Evolutionary conservation across 352 stramenopile species (phyloP).

Genomic region (Phytophthora agathidicida): DNA sequence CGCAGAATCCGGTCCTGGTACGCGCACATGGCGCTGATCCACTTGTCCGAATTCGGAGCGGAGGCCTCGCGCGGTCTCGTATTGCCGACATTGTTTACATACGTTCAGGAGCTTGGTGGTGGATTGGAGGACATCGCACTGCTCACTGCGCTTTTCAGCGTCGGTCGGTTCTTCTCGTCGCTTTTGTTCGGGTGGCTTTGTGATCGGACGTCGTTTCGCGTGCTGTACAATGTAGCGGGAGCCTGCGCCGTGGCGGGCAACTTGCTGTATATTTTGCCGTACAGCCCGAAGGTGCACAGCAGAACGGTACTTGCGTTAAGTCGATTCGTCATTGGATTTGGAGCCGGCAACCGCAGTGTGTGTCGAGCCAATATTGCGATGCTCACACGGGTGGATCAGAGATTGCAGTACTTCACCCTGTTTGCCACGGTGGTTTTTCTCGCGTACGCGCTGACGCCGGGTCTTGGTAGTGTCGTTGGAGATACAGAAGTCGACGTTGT

Average conservation of each 20-base stretch:
- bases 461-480: conserved; percentile 56
- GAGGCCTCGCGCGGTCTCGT: conserved; percentile 68
- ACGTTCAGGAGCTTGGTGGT: conserved; percentile 59
- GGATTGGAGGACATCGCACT: conserved; percentile 61
- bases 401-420: conserved; percentile 67
- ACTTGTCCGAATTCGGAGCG: conserved; percentile 61
- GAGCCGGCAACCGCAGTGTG: conserved; percentile 72
- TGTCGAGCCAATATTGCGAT: conserved; percentile 74
- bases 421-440: conserved; percentile 77
- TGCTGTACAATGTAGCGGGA: conserved; percentile 56
- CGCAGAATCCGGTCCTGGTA: conserved; percentile 54
- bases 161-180: conserved; percentile 67
- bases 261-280: conserved; percentile 60
- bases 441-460: conserved; percentile 72
- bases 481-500: conserved; percentile 43
- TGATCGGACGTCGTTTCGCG: conserved; percentile 63
- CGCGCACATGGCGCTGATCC: conserved; percentile 60
- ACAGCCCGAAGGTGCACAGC: conserved; percentile 43
- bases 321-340: conserved; percentile 73
- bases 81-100: conserved; percentile 72
- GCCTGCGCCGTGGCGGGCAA: conserved; percentile 59
- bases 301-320: conserved; percentile 51
- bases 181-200: conserved; percentile 66
- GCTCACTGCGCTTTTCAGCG: conserved; percentile 68
- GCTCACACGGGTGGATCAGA: conserved; percentile 61